phyloP scores from a whole-genome alignment of 2,329 filamentous ascomycete species.

The Biscogniauxia marginata region DNA sequence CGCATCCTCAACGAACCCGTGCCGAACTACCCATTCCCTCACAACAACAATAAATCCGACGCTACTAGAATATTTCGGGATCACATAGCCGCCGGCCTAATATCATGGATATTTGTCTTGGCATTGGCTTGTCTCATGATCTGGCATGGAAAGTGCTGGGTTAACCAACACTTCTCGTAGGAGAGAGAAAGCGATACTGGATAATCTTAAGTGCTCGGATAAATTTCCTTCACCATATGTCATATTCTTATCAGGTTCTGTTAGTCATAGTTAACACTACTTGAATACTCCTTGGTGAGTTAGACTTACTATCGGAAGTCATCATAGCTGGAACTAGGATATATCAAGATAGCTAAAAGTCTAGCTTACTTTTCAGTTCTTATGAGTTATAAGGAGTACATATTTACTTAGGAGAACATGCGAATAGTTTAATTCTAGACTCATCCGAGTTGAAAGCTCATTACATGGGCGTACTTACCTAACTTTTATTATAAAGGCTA shows the following conservation, averaged over 20 bases:
- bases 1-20: conserved; percentile 35
- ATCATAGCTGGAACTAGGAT: not conserved
- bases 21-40: conserved; percentile 35
- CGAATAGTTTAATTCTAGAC: not conserved
- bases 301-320: not conserved
- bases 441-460: not conserved
- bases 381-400: not conserved
- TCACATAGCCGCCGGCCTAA: conserved; percentile 26
- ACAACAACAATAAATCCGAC: conserved; percentile 34
- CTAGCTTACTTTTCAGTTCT: not conserved
- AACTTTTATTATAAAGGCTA: too few relatives aligned
- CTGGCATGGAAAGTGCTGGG: conserved; percentile 18
- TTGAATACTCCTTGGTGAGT: not conserved
- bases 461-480: not conserved
- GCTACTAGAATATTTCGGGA: conserved; percentile 27
- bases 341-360: not conserved
- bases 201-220: not conserved
- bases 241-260: not conserved
- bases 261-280: not conserved
- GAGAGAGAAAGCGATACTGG: conserved; percentile 2
- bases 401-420: not conserved
- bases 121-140: conserved; percentile 21
- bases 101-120: conserved; percentile 31
- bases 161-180: conserved; percentile 9
- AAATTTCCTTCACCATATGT: not conserved